These are phyloP conservation scores for Amesomyces nigricolor DNA, from an alignment of 2,329 filamentous ascomycete genomes.

Conservation along the genomic window DNA sequence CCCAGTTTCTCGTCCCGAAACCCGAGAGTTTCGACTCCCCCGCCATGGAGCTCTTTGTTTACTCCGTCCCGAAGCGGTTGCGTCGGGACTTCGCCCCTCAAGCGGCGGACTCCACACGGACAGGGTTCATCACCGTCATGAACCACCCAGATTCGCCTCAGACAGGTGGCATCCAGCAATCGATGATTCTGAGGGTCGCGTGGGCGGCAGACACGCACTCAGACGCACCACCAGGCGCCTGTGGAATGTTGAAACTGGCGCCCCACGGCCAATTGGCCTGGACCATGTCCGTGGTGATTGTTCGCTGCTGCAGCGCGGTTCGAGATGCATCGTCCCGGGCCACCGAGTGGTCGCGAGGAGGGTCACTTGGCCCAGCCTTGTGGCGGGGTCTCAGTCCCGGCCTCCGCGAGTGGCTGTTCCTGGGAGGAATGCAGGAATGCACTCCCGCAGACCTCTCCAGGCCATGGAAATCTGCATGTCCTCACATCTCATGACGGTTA, in stretches of 20 bases:
- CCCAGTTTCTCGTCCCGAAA: not conserved
- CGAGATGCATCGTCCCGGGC: constrained; percentile 25
- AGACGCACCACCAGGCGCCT: constrained; percentile 1
- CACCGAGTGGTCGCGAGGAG: too few relatives aligned
- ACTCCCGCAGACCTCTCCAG: too few relatives aligned
- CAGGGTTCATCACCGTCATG: not conserved
- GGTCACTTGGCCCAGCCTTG: too few relatives aligned
- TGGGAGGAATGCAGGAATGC: not conserved
- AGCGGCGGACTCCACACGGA: too few relatives aligned
- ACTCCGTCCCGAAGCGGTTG: not conserved
- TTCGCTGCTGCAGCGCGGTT: constrained; percentile 22
- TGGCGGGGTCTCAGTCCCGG: constrained; percentile 18
- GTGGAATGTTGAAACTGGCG: constrained; percentile 23
- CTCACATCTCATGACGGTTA: not conserved
- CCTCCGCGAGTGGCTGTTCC: constrained; percentile 2
- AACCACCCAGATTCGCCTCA: not conserved
- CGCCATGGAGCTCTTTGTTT: not conserved
- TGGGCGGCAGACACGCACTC: constrained; percentile 13
- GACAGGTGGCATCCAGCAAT: not conserved
- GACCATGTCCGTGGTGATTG: constrained; percentile 15
- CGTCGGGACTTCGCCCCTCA: too few relatives aligned
- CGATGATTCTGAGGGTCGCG: constrained; percentile 5
- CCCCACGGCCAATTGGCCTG: constrained; percentile 19
- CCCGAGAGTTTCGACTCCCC: not conserved
- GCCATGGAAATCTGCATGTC: not conserved